Evolutionary conservation across 2,329 filamentous ascomycete genomes (phyloP), one percentile per base, ranked within the genome.

Genomic region (Aspergillus latus): DNA sequence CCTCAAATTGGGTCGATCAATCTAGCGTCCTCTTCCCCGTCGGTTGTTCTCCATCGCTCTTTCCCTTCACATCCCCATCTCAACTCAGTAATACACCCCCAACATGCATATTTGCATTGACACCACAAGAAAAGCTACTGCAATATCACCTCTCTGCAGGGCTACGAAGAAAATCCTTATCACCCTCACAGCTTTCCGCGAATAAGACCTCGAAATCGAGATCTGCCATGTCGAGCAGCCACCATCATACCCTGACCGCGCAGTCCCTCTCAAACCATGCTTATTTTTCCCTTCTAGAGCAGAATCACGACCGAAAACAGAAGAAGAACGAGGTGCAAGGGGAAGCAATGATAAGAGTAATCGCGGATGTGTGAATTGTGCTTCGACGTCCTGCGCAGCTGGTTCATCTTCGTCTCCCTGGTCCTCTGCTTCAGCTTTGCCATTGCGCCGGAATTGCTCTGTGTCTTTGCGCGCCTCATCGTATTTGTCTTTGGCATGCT

Each of bases 141-240:
- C 3, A 43, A 56, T n/a, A 52, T 56, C 36, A 8, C 39, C 16
- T 36, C 44, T 13, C 54, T 56, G 13, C 54, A 56, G 21, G 21
- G 21, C 42, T 11, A 29, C 4, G 15, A 45, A n/a, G 36, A 49
- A 32, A 36, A 37, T 29, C 2, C 42, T 47, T 21, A 34, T 6
- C 7, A 36, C 11, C 10, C 21, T 46, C n/a, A 10, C 26, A 9
- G 16, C 34, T 1, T 42, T 32, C 21, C 30, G 43, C 11, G 21
- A 21, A 21, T 21, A 21, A 21, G 4, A 42, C 6, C 44, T 48
- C 5, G 49, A 43, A 5, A 52, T 56, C 43, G 34, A 37, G 15
- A 32, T 48, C 49, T 43, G 49, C 9, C 16, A 29, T 9, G 40
- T 30, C 4, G 37, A 30, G 6, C 43, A 34, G 37, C 28, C 34